Evolutionary conservation across 2,329 filamentous ascomycete genomes (phyloP), one percentile per base, ranked within the genome.

Genomic region (Leptographium lundbergii): DNA sequence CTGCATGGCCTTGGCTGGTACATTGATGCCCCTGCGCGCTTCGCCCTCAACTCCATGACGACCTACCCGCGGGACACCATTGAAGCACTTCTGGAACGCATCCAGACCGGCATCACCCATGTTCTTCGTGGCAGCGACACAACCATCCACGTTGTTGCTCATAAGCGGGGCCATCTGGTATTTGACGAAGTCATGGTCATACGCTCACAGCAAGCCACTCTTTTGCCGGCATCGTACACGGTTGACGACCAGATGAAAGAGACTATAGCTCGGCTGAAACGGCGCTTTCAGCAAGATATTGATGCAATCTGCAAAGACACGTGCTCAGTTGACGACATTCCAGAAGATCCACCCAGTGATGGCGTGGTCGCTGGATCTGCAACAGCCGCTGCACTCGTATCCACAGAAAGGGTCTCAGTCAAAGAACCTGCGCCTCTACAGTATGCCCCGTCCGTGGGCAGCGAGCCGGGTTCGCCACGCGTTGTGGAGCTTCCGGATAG

Each of bases 161-260:
- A 77, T 63, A 81, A 81, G 65, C 74, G 78, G 51, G 79, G 79
- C 0, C 79, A 81, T 59, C 72, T 79, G 25, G 72, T 81, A 17
- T 61, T 79, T n/a, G 74, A 79, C 65, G 77, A 77, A 63, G 74
- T 73, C 6, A 68, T 80, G 10, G 70, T 75, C 14, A 72, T 75
- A 9, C 69, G 69, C 19, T 62, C 72, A 72, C 45, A 67, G 66
- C 19, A 51, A 6, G 64, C 65, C 10, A 67, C 63, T 36, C 66
- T 63, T 25, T 66, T 65, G 53, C 72, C 72, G 54, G 60, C 64
- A 19, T 73, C 70, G 60, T 56, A 67, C 4, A 66, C 68, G 14
- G 65, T 63, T 9, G 71, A 74, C 39, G 66, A 74, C 14, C 72
- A 74, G 60, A 68, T 70, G 51, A 69, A 72, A 42, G 66, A 61